Evolutionary conservation across 1,139 yeast species (phyloP).

Genomic region (Geotrichum histeridarum): DNA sequence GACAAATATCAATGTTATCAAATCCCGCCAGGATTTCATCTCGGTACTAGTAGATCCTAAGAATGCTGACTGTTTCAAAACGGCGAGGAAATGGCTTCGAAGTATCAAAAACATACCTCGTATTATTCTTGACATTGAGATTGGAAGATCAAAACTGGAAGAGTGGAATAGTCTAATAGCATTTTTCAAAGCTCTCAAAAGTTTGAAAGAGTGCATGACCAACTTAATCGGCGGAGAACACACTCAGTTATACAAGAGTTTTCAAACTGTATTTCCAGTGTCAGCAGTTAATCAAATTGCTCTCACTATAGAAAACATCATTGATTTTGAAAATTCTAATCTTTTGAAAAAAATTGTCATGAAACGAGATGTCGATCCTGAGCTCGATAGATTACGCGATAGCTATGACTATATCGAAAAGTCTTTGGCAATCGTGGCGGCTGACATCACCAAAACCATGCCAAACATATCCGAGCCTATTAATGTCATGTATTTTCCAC

Average conservation of each 20-base stretch:
- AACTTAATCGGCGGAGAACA: constrained; percentile 12
- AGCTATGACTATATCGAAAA: constrained; percentile 40
- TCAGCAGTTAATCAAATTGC: constrained; percentile 20
- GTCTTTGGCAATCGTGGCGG: constrained; percentile 33
- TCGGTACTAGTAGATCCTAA: constrained; percentile 27
- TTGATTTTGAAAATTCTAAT: constrained; percentile 39
- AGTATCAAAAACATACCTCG: constrained; percentile 33
- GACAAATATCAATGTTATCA: constrained; percentile 28
- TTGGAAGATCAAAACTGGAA: constrained; percentile 30
- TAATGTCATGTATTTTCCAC: constrained; percentile 45
- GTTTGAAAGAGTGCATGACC: constrained; percentile 11
- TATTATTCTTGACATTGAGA: constrained; percentile 28
- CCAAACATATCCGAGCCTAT: constrained; percentile 23
- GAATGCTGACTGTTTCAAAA: constrained; percentile 23
- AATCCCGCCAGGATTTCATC: constrained; percentile 34
- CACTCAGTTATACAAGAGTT: not conserved
- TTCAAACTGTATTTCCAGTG: constrained; percentile 18
- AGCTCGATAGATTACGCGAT: constrained; percentile 36
- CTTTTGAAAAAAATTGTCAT: constrained; percentile 37
- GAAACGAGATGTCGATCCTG: constrained; percentile 33
- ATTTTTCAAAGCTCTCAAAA: constrained; percentile 22
- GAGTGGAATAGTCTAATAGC: constrained; percentile 34
- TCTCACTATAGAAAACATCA: constrained; percentile 24
- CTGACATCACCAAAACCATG: constrained; percentile 21
- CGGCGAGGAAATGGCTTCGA: constrained; percentile 25